Conservation (phyloP, 441 rosid genomes). For the Melastoma candidum region DNA sequence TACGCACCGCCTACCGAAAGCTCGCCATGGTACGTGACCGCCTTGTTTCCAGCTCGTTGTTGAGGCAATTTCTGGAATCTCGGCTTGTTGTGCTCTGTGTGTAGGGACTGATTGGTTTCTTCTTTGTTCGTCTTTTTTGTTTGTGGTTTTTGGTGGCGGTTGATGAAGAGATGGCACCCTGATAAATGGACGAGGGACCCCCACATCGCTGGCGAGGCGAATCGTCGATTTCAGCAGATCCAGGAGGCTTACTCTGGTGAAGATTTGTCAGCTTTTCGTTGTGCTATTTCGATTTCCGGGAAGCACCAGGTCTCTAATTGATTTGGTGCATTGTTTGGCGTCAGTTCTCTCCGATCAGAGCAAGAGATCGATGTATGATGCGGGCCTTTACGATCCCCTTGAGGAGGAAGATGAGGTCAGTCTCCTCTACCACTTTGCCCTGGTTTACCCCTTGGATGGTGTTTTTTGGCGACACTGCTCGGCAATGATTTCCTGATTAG, state of each 20-base stretch:
- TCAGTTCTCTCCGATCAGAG: slow-evolving; percentile 44
- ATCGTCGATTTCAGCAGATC: slow-evolving; percentile 60
- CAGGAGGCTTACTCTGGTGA: slow-evolving; percentile 72
- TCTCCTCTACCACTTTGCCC: background rate
- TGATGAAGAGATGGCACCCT: slow-evolving; percentile 64
- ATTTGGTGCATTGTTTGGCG: background rate
- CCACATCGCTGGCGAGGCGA: slow-evolving; percentile 41
- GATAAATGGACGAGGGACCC: slow-evolving; percentile 42
- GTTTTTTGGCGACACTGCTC: background rate
- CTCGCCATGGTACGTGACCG: slow-evolving; percentile 42
- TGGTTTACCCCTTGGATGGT: background rate
- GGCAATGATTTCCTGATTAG: too few relatives aligned
- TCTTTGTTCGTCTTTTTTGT: background rate
- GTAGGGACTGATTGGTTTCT: too few relatives aligned
- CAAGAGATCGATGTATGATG: slow-evolving; percentile 52
- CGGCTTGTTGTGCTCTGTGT: too few relatives aligned
- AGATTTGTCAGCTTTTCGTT: background rate
- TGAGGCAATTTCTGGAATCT: too few relatives aligned
- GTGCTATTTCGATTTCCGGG: background rate
- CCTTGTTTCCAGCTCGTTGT: too few relatives aligned
- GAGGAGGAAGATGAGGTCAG: slow-evolving; percentile 64
- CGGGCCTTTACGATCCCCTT: slow-evolving; percentile 54
- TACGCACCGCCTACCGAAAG: slow-evolving; percentile 56
- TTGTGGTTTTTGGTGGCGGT: too few relatives aligned
- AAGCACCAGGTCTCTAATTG: background rate